Evolutionary conservation across 495 filamentous ascomycete genomes (phyloP).

Genomic region (Neurospora sp.): DNA sequence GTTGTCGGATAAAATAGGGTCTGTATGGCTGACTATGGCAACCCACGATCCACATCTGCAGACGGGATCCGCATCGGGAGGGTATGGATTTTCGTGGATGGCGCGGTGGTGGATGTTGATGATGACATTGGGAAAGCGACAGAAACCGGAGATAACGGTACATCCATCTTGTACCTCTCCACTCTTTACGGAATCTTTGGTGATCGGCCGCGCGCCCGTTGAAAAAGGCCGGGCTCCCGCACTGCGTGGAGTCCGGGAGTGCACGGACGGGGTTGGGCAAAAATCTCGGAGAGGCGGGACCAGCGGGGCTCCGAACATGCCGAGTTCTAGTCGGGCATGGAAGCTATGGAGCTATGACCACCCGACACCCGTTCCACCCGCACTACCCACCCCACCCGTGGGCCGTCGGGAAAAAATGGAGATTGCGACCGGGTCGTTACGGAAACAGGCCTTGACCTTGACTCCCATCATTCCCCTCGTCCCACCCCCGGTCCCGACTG

Average conservation of each 20-base stretch:
- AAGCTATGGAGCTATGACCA: not conserved
- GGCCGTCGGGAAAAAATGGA: not conserved
- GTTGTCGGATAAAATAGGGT: not conserved
- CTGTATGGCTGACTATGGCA: not conserved
- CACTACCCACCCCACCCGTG: not conserved
- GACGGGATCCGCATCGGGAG: not conserved
- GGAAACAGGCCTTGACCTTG: not conserved
- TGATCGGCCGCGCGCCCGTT: not conserved
- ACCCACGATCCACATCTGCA: not conserved
- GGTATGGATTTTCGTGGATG: not conserved
- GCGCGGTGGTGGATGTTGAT: not conserved
- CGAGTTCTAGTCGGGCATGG: not conserved
- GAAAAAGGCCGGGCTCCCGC: not conserved
- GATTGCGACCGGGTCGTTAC: not conserved
- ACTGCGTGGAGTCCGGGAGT: not conserved
- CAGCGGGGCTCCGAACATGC: not conserved
- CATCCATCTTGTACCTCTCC: not conserved
- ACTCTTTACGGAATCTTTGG: not conserved
- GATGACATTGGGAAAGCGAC: not conserved
- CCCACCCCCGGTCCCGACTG: not conserved
- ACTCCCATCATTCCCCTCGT: not conserved
- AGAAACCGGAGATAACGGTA: not conserved
- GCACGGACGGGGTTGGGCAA: not conserved
- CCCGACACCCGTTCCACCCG: not conserved
- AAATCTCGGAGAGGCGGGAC: not conserved